Evolutionary conservation across 495 filamentous ascomycete species (phyloP).

Genomic region (Hapsidospora chrysogenum): DNA sequence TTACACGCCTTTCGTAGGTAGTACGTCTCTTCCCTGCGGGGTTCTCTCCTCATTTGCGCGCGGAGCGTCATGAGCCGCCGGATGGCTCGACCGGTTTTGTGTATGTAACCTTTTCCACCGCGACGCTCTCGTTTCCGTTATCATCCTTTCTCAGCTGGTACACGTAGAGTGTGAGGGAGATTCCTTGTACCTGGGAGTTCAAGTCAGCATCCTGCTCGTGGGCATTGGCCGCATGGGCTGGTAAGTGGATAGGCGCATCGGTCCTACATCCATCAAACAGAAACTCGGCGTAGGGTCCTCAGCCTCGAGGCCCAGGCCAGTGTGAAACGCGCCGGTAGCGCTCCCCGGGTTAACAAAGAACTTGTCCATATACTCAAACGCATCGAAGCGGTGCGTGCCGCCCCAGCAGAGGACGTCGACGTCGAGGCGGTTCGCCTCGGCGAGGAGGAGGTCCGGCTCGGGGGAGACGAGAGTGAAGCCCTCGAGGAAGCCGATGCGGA

Average conservation of each 20-base stretch:
- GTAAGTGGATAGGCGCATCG: not conserved
- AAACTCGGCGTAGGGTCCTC: constrained; percentile 90
- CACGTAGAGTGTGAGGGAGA: constrained; percentile 91
- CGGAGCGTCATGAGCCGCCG: constrained; percentile 18
- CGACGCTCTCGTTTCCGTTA: constrained; percentile 79
- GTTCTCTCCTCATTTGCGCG: constrained; percentile 1
- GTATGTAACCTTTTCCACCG: constrained; percentile 94
- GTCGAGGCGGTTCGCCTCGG: constrained; percentile 88
- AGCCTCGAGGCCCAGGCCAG: constrained; percentile 31
- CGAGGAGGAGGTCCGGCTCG: constrained; percentile 81
- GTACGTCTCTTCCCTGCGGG: not conserved
- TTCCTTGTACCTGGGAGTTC: constrained; percentile 69
- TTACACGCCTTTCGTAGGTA: not conserved
- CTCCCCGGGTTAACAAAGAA: constrained; percentile 99
- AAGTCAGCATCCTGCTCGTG: constrained; percentile 1
- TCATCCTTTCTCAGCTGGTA: constrained; percentile 87
- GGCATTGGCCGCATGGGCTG: no score
- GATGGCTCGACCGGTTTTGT: constrained; percentile 58
- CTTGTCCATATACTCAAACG: constrained; percentile 95
- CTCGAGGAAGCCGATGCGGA: constrained; percentile 93
- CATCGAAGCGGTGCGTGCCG: constrained; percentile 94
- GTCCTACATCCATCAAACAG: constrained; percentile 91
- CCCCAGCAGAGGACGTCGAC: constrained; percentile 96
- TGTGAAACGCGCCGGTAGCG: constrained; percentile 70
- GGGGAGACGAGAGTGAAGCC: constrained; percentile 89